Base-by-base conservation (phyloP, 768 basidiomycete species). In the Ephemerocybe angulata region DNA sequence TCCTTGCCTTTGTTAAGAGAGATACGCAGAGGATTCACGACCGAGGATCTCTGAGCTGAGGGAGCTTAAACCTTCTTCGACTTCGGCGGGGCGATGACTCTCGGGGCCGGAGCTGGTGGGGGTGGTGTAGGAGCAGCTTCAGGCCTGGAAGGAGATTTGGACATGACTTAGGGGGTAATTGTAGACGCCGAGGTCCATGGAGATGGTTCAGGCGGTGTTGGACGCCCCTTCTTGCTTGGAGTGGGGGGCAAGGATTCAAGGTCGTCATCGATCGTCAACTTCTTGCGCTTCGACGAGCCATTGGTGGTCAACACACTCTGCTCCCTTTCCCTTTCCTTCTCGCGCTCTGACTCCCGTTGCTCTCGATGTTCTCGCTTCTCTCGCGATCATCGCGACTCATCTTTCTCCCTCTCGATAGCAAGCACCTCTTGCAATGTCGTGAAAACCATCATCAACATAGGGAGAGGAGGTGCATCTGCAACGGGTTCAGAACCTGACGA, bases 371-470 rank as follows among this genome's bases (percentile, higher is more conserved):
- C 37, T n/a, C 51, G 37, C 40, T 52, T 30, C 24, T 51, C 50
- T 19, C 4, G 50, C 31, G 19, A 19, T 2, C 47, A 29, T 10
- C 47, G 47, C 10, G 24, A 30, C 62, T 85, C 81, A 52, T 76
- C 75, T 66, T 84, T 81, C 68, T 85, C 82, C 51, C 80, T 75
- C 65, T 91, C 89, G 33, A 90, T 87, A 8, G 89, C 89, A 51
- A 90, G 78, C 19, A 91, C 88, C 65, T 91, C 89, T 65, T 90
- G 87, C 2, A 90, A 92, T 76, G 62, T 92, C 89, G 60, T 88
- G 84, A 27, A 85, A 87, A n/a, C 87, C 88, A 68, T 90, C 88
- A 60, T 90, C 88, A 41, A 86, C 78, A 63, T 87, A 87, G 85
- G 79, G 2, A 84, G 83, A 1, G 86, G 81, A 2, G 83, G 81